Evolutionary conservation across 805 yeast genomes (phyloP), one percentile per base, ranked within the genome.

Genomic region (Diddensiella transvaalensis): DNA sequence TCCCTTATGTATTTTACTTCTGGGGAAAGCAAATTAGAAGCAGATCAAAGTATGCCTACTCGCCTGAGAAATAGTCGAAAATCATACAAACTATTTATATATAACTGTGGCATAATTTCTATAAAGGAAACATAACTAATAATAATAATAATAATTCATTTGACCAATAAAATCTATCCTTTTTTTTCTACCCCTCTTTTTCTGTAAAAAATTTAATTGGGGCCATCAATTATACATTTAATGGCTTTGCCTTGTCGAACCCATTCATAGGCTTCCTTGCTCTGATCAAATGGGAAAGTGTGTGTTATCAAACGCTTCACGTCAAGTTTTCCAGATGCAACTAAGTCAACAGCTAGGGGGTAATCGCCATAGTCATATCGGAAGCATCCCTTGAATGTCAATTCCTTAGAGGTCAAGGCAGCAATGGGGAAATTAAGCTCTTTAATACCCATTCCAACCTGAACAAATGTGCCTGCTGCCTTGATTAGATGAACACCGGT

Each of bases 141-240:
- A n/a, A n/a, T n/a, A n/a, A n/a, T n/a, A n/a, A n/a, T n/a, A n/a
- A n/a, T n/a, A n/a, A n/a, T n/a, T n/a, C n/a, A n/a, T n/a, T n/a
- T n/a, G n/a, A n/a, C n/a, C n/a, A n/a, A n/a, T n/a, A n/a, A n/a
- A n/a, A n/a, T n/a, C n/a, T n/a, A n/a, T n/a, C n/a, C n/a, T n/a
- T n/a, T n/a, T n/a, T n/a, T n/a, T n/a, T n/a, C n/a, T n/a, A n/a
- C n/a, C n/a, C n/a, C n/a, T n/a, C n/a, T n/a, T n/a, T n/a, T n/a
- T n/a, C n/a, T n/a, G n/a, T n/a, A n/a, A n/a, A 26, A 35, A 13
- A 24, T n/a, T 40, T 48, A 50, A 48, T 76, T 73, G 2, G 96
- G 96, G 3, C 96, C 96, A 46, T 77, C 82, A 54, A 88, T 89
- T 60, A 88, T 78, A 53, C 86, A 82, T 72, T 88, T 88, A 60